A percentile compares a stretch with the other conserved stretches of the same genome.
These are phyloP conservation scores for Emericellopsis cladophorae DNA, from an alignment of 2,329 filamentous ascomycete species.

Conservation along the genomic window DNA sequence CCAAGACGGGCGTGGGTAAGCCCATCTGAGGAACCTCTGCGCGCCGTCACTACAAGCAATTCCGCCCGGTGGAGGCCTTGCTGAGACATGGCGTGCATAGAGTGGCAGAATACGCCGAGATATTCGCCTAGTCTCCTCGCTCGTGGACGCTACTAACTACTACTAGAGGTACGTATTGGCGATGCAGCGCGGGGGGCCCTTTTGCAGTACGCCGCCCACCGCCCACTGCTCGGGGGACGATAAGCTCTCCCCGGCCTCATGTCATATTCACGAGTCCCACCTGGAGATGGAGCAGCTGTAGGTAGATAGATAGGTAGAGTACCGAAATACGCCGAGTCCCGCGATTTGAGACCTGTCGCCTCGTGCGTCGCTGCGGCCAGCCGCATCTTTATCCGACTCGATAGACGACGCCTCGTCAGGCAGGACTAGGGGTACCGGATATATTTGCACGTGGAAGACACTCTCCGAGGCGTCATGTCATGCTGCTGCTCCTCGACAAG, in stretches of 20 bases:
- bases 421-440: slow-evolving; percentile 46
- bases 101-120: slow-evolving; percentile 36
- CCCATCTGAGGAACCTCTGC: no score
- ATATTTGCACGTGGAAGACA: slow-evolving; percentile 15
- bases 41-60: not conserved
- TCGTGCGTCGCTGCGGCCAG: slow-evolving; percentile 24
- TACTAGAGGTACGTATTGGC: slow-evolving; percentile 10
- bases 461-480: no score
- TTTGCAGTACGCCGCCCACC: slow-evolving; percentile 1
- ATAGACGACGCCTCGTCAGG: slow-evolving; percentile 45
- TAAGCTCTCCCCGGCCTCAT: slow-evolving; percentile 29
- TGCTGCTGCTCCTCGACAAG: no score
- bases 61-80: slow-evolving; percentile 15
- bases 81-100: slow-evolving; percentile 33
- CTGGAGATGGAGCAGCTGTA: slow-evolving; percentile 38
- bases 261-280: slow-evolving; percentile 17
- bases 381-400: slow-evolving; percentile 40
- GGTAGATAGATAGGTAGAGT: slow-evolving; percentile 21
- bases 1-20: slow-evolving; percentile 18
- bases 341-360: no score
- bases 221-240: slow-evolving; percentile 3
- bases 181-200: not conserved
- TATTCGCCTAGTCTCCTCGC: slow-evolving; percentile 24
- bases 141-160: slow-evolving; percentile 2
- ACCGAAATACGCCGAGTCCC: slow-evolving; percentile 21